Percentiles rank a stretch among this genome's conserved stretches.
Evolutionary conservation across 78 protist genomes (phyloP).

Genomic region (Capsaspora owczarzaki): DNA sequence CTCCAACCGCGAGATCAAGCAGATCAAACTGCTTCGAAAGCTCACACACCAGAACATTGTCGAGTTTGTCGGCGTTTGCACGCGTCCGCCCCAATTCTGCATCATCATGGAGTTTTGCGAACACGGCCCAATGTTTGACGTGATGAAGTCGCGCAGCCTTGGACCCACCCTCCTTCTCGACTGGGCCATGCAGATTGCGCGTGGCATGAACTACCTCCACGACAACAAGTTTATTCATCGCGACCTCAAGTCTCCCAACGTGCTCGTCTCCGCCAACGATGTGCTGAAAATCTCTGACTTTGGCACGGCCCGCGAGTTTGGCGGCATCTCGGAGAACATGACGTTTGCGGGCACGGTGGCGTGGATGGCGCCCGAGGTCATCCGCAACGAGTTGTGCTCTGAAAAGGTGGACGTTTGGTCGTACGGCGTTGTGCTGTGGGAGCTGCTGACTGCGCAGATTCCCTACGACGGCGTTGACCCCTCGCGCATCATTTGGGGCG

Average conservation of each 20-base stretch:
- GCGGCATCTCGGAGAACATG: background rate
- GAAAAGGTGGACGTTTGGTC: slow-evolving; percentile 3
- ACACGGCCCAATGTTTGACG: background rate
- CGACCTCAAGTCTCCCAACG: slow-evolving; percentile 83
- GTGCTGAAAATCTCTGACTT: slow-evolving; percentile 54
- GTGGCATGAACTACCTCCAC: slow-evolving; percentile 26
- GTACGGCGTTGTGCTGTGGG: background rate
- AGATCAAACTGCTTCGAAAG: background rate
- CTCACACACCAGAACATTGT: background rate
- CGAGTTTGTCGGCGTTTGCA: background rate
- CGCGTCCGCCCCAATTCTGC: background rate
- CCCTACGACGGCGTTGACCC: background rate
- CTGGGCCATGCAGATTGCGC: slow-evolving; percentile 4
- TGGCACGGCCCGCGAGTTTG: slow-evolving; percentile 44
- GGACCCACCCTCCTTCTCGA: background rate
- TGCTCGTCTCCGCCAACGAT: slow-evolving; percentile 26
- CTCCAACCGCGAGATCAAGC: background rate
- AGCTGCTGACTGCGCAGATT: background rate
- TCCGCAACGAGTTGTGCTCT: background rate
- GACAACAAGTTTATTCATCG: slow-evolving; percentile 14
- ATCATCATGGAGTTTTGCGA: background rate
- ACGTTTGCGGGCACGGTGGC: background rate
- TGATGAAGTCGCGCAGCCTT: background rate
- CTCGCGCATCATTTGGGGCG: no score
- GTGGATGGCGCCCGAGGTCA: background rate